Base-by-base conservation (phyloP, 192 early-diverging fungal species). In the Haplosporangium gracile region DNA sequence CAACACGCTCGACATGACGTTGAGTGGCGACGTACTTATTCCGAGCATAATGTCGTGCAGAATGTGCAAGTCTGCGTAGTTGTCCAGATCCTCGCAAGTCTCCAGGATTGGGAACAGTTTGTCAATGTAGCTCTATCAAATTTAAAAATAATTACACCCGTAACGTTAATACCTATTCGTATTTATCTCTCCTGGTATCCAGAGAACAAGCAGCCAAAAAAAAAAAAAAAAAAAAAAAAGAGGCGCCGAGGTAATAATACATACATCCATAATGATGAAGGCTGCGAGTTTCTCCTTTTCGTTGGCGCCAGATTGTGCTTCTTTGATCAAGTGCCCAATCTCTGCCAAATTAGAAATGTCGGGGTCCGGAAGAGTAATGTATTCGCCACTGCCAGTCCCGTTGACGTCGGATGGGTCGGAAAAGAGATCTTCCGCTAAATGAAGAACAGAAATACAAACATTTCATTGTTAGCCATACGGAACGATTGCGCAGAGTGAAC, bases 51-150 rank as follows among this genome's bases (percentile, higher is more conserved):
- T 97, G 51, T 88, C 92, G 76, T 94, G 94, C 65, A 99, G 83
- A 4, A 87, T 68, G 78, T 96, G 94, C 43, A 98, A 80, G 74
- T 95, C 95, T 7, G 94, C 90, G 9, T 88, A 89, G 26, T 91
- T 92, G 47, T 98, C 97, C 85, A 97, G 78, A 79, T 98, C 96
- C 84, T 98, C 98, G 72, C 94, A 96, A 22, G 91, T 90, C 79
- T 95, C 93, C 80, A 95, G 92, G 10, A 95, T 74, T 39, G 94
- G 92, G 22, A 93, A 88, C 24, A 98, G 87, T 74, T 94, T 95
- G 57, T 91, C 90, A 60, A 97, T 88, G 77, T 94, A 99, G 40
- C 91, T 90, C 94, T 95, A 87, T 29, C 24, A 32, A 73, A 80
- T 32, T 20, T 36, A 45, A 55, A 51, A 68, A 9, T 40, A 11